Percentiles rank a stretch among this genome's conserved stretches.
Conservation (phyloP, 2,329 filamentous ascomycete genomes). For the Nannizziopsis barbatae region DNA sequence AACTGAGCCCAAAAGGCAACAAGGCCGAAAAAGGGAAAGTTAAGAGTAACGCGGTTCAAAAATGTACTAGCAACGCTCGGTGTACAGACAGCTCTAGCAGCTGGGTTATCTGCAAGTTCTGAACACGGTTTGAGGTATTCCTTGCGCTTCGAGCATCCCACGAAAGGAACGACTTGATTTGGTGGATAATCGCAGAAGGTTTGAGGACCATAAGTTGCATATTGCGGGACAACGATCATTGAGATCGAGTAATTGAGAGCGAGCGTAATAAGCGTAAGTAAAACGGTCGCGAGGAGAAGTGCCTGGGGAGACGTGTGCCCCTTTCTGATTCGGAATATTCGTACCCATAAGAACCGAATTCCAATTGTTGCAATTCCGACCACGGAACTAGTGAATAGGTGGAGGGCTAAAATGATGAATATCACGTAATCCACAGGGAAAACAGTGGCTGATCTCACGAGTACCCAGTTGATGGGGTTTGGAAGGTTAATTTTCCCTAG, state of each 20-base stretch:
- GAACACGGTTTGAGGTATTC: constrained; percentile 72
- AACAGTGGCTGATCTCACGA: constrained; percentile 66
- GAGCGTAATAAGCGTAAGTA: constrained; percentile 79
- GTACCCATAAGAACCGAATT: constrained; percentile 93
- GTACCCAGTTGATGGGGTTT: constrained; percentile 86
- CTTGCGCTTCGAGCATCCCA: constrained; percentile 59
- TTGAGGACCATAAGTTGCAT: constrained; percentile 86
- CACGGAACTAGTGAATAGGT: constrained; percentile 82
- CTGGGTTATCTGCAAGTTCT: constrained; percentile 58
- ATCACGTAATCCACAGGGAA: constrained; percentile 91
- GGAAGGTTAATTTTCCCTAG: constrained; percentile 81
- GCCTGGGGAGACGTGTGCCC: constrained; percentile 86
- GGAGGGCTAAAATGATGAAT: constrained; percentile 69
- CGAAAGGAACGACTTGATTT: constrained; percentile 50
- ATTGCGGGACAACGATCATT: constrained; percentile 92
- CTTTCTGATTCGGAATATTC: constrained; percentile 79
- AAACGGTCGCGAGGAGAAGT: constrained; percentile 76
- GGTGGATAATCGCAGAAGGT: constrained; percentile 75
- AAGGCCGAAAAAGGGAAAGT: constrained; percentile 88
- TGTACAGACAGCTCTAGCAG: constrained; percentile 73
- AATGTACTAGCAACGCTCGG: constrained; percentile 86
- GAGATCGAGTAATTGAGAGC: constrained; percentile 87
- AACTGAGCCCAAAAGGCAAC: constrained; percentile 97
- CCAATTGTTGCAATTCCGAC: constrained; percentile 76
- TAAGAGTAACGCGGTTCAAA: constrained; percentile 80